Conservation (phyloP, 2,329 filamentous ascomycete species). For the Eurotiales sp. region DNA sequence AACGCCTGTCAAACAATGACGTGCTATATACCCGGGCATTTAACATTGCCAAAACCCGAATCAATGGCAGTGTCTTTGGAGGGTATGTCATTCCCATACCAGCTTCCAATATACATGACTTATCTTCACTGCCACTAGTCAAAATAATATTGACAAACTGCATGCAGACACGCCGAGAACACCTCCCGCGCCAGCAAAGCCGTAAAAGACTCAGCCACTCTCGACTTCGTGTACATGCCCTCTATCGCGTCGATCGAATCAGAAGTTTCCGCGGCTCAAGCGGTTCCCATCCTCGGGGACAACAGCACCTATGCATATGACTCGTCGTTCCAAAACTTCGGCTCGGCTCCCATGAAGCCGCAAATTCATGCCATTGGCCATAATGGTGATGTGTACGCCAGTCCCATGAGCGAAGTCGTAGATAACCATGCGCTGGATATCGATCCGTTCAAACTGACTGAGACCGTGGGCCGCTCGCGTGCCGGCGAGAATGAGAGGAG, state of each 20-base stretch:
- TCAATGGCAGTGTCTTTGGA: constrained; percentile 40
- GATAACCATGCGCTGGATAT: constrained; percentile 56
- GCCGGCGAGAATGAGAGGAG: constrained; percentile 34
- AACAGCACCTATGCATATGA: constrained; percentile 24
- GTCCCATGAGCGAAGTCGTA: constrained; percentile 56
- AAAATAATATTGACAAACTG: constrained; percentile 5
- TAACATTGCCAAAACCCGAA: constrained; percentile 51
- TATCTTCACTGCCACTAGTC: no score
- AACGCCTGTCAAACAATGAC: constrained; percentile 53
- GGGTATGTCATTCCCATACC: constrained; percentile 29
- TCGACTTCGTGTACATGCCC: constrained; percentile 62
- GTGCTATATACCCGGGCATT: constrained; percentile 51
- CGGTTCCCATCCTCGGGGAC: constrained; percentile 51
- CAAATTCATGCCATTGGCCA: constrained; percentile 54
- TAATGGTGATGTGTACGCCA: constrained; percentile 43
- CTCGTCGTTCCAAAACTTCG: constrained; percentile 16
- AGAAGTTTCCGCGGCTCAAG: constrained; percentile 24
- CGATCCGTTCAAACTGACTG: constrained; percentile 55
- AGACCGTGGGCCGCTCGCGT: constrained; percentile 42
- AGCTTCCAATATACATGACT: no score
- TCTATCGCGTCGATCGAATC: constrained; percentile 43
- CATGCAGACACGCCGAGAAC: constrained; percentile 35
- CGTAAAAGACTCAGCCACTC: constrained; percentile 56
- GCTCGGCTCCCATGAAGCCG: constrained; percentile 48
- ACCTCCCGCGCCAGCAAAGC: constrained; percentile 56